phyloP scores from a whole-genome alignment of 768 basidiomycete species.

The Rhizopogon vinicolor region DNA sequence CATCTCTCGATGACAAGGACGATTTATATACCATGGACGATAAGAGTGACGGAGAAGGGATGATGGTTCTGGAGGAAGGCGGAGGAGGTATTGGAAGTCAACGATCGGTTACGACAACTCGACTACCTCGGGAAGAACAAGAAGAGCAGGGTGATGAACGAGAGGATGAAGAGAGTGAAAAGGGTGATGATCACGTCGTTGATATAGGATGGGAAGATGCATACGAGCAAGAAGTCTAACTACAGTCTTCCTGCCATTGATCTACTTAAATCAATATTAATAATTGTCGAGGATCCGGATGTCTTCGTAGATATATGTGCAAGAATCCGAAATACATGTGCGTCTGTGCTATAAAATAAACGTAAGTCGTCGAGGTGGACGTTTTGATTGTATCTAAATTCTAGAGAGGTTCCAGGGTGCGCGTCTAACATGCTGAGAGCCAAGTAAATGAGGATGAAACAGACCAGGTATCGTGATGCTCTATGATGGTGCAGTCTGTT shows the following conservation, averaged over 20 bases:
- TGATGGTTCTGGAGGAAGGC: constrained; percentile 35
- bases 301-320: not conserved
- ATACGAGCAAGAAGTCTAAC: constrained; percentile 69
- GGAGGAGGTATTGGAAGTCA: constrained; percentile 26
- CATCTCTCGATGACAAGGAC: constrained; percentile 37
- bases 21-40: constrained; percentile 52
- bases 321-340: constrained; percentile 13
- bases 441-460: constrained; percentile 6
- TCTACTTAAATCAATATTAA: no score
- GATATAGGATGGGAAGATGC: constrained; percentile 41
- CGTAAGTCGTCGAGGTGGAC: constrained; percentile 16
- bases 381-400: constrained; percentile 16
- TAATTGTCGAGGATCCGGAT: not conserved
- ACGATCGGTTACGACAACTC: constrained; percentile 28
- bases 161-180: constrained; percentile 32
- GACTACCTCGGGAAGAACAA: constrained; percentile 9
- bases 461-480: constrained; percentile 1
- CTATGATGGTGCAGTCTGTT: constrained; percentile 31
- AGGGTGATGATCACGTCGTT: constrained; percentile 30
- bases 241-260: not conserved
- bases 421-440: constrained; percentile 16
- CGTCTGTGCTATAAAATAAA: constrained; percentile 24
- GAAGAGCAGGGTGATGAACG: constrained; percentile 12
- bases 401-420: constrained; percentile 7
- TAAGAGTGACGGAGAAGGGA: constrained; percentile 35